Base-by-base conservation (phyloP, 2,329 filamentous ascomycete species). In the Pyrenophora graminea region DNA sequence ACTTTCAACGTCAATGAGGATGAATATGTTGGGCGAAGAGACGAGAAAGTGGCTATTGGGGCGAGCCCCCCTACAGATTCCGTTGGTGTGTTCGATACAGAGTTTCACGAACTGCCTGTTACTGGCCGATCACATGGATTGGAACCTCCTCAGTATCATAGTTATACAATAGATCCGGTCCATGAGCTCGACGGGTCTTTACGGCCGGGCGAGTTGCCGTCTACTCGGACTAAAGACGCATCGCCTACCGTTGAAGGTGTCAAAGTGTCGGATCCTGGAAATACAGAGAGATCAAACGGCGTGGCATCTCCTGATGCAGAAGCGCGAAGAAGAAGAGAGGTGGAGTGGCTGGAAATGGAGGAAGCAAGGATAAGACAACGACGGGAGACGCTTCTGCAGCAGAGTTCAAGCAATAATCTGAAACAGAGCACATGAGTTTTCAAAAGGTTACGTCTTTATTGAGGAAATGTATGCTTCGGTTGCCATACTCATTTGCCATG, bases 291-390 rank as follows among this genome's bases (percentile, higher is more conserved):
- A 21, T 8, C 1, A 21, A 4, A 25, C 17, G 27, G 6, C n/a
- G 13, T 21, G 37, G 31, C 36, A 17, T 48, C 39, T 15, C 15
- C 15, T 8, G 36, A 45, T 40, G 37, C 47, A 0, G 39, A 56
- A 15, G 49, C 45, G 33, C 53, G 49, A 38, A 39, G 45, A 8
- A 44, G 32, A 6, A 36, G 47, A 5, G 45, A 56, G 3, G 38
- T 56, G 7, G 49, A 53, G 15, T 56, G 53, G 49, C 18, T 56
- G 27, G 50, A 56, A 25, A 43, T 23, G 25, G 53, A 53, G 39
- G 53, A 56, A n/a, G 33, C 33, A 3, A 53, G 50, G 2, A 36
- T 56, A 13, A 23, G 53, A n/a, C 45, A 53, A 21, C 25, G 33
- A 23, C 15, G 50, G 27, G 49, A 53, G 21, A 15, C 37, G 25